Evolutionary conservation across 306 rosid genomes (phyloP).

Genomic region (Purshia tridentata): DNA sequence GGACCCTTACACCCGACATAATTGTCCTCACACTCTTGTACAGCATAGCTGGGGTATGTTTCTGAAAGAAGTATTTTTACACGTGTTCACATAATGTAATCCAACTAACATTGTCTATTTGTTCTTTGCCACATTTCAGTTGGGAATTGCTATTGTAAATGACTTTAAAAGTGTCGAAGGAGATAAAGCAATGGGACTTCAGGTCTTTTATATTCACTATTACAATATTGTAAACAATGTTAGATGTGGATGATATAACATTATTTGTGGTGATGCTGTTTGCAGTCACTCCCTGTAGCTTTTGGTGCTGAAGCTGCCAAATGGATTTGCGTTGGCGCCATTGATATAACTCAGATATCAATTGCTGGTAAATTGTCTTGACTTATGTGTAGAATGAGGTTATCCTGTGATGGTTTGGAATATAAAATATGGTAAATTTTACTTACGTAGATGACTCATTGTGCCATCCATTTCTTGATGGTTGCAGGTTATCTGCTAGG

Average conservation of each 20-base stretch:
- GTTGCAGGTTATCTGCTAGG: constrained; percentile 83
- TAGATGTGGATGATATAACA: constrained; percentile 24
- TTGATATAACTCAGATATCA: constrained; percentile 87
- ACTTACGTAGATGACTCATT: not conserved
- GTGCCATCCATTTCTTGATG: not conserved
- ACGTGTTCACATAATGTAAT: constrained; percentile 12
- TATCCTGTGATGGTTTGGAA: not conserved
- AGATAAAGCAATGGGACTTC: constrained; percentile 96
- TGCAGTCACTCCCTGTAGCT: constrained; percentile 97
- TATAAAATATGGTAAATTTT: not conserved
- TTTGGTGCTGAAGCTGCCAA: constrained; percentile 94
- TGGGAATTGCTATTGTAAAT: constrained; percentile 95
- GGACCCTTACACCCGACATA: constrained; percentile 89
- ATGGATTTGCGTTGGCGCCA: constrained; percentile 98
- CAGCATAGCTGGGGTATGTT: constrained; percentile 96
- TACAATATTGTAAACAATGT: constrained; percentile 11
- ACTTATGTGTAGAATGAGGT: not conserved
- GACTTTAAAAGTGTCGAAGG: constrained; percentile 98
- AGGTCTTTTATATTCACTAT: constrained; percentile 46
- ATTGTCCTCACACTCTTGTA: constrained; percentile 82
- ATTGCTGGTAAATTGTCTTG: constrained; percentile 58
- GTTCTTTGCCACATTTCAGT: constrained; percentile 45
- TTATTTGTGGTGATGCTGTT: constrained; percentile 32
- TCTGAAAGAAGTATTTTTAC: constrained; percentile 23
- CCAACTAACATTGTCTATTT: constrained; percentile 5